Conservation (phyloP, 441 rosid species). For the Populus hybrid region DNA sequence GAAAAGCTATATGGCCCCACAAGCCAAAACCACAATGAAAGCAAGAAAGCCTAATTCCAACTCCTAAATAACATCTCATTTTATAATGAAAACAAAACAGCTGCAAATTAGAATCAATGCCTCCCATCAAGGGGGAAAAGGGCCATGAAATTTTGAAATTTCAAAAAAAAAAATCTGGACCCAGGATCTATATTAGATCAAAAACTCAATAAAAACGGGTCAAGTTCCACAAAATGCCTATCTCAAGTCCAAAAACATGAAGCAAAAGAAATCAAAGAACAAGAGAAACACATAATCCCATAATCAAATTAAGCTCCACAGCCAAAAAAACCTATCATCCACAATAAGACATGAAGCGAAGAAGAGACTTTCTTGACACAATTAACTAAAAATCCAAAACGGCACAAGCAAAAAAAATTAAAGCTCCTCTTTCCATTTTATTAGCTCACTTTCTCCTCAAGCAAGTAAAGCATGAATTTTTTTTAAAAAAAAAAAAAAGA, state of each 20-base stretch:
- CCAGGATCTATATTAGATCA: neutral
- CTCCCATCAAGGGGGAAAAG: neutral
- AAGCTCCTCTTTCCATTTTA: neutral
- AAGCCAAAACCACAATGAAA: neutral
- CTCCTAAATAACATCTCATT: neutral
- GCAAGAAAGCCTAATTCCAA: neutral
- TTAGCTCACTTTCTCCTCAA: constrained; percentile 1
- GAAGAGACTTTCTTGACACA: neutral
- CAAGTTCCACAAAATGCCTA: neutral
- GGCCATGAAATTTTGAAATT: neutral
- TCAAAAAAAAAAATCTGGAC: neutral
- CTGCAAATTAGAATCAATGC: neutral
- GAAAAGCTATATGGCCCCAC: neutral
- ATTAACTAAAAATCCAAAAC: neutral
- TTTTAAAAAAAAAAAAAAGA: neutral
- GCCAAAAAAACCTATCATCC: neutral
- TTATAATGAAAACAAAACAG: neutral
- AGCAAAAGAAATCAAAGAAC: neutral
- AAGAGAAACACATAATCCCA: neutral
- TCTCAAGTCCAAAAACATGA: neutral
- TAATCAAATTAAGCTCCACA: neutral
- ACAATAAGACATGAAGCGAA: neutral
- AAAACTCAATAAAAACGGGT: neutral
- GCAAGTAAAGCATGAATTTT: constrained; percentile 14
- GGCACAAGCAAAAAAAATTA: neutral